Evolutionary conservation across 768 basidiomycete species (phyloP).

Genomic region (Suillus sp.): DNA sequence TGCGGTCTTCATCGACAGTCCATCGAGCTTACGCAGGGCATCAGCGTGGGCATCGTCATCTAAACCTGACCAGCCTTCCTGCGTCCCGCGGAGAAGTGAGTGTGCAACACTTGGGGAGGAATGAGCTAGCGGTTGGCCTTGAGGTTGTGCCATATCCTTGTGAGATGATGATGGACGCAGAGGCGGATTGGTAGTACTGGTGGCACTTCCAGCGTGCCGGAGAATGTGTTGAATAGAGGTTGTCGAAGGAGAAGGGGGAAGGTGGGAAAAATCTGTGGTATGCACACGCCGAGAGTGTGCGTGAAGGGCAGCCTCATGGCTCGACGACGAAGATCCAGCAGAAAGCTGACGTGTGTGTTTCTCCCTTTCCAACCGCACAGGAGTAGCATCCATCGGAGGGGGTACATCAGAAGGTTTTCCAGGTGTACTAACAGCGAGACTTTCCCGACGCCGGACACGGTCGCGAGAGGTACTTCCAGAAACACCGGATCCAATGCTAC

Average conservation of each 20-base stretch:
- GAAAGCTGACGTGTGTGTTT: constrained; percentile 68
- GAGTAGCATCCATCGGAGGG: constrained; percentile 22
- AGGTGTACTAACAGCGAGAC: constrained; percentile 40
- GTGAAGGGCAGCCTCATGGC: constrained; percentile 46
- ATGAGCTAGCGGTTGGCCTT: constrained; percentile 42
- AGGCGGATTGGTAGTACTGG: constrained; percentile 39
- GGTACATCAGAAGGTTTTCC: constrained; percentile 29
- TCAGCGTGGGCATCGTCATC: constrained; percentile 90
- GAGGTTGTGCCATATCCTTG: constrained; percentile 35
- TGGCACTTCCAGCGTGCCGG: constrained; percentile 51
- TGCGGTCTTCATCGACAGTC: constrained; percentile 74
- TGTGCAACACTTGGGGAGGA: constrained; percentile 74
- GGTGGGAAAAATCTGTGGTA: constrained; percentile 81
- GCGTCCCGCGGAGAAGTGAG: constrained; percentile 82
- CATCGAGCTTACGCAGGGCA: constrained; percentile 91
- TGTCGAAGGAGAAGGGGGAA: constrained; percentile 91
- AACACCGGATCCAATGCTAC: constrained; percentile 64
- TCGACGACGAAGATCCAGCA: constrained; percentile 66
- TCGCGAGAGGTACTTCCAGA: constrained; percentile 44
- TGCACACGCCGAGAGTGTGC: constrained; percentile 60
- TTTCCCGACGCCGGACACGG: constrained; percentile 51
- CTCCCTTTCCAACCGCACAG: constrained; percentile 32
- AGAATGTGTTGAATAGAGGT: constrained; percentile 86
- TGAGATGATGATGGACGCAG: constrained; percentile 39
- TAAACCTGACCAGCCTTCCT: constrained; percentile 87